Evolutionary conservation across 768 basidiomycete genomes (phyloP).

Genomic region (Hebeloma cylindrosporum): DNA sequence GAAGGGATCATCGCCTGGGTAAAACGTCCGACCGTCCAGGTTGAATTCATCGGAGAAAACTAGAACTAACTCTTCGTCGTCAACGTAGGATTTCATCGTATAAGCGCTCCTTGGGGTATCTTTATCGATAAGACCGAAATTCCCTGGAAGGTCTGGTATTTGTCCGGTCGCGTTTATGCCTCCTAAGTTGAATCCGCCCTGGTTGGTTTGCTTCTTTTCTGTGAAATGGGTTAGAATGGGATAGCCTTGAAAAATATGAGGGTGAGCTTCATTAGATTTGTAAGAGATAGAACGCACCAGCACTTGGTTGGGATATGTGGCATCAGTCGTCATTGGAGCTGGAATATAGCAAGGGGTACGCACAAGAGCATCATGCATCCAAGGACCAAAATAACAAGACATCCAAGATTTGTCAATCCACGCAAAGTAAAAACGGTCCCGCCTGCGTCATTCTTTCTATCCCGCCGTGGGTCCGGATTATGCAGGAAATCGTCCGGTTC

Average conservation of each 20-base stretch:
- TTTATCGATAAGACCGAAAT: constrained; percentile 69
- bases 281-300: constrained; percentile 27
- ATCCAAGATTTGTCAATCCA: constrained; percentile 66
- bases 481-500: constrained; percentile 66
- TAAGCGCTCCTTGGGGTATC: constrained; percentile 65
- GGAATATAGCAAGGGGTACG: constrained; percentile 27
- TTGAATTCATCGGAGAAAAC: constrained; percentile 89
- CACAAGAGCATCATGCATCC: constrained; percentile 54
- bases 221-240: constrained; percentile 51
- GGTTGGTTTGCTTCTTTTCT: constrained; percentile 37
- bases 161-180: constrained; percentile 77
- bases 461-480: constrained; percentile 57
- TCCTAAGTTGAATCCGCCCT: constrained; percentile 70
- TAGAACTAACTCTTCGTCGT: constrained; percentile 49
- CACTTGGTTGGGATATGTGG: no score
- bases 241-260: constrained; percentile 37
- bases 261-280: background rate
- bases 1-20: constrained; percentile 67
- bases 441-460: constrained; percentile 50
- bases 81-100: constrained; percentile 53
- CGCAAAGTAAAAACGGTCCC: constrained; percentile 61
- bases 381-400: constrained; percentile 52
- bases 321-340: no score
- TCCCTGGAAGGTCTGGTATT: constrained; percentile 55
- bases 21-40: constrained; percentile 65